Evolutionary conservation across 1,284 basidiomycete genomes (phyloP).

Genomic region (Fomes fomentarius): DNA sequence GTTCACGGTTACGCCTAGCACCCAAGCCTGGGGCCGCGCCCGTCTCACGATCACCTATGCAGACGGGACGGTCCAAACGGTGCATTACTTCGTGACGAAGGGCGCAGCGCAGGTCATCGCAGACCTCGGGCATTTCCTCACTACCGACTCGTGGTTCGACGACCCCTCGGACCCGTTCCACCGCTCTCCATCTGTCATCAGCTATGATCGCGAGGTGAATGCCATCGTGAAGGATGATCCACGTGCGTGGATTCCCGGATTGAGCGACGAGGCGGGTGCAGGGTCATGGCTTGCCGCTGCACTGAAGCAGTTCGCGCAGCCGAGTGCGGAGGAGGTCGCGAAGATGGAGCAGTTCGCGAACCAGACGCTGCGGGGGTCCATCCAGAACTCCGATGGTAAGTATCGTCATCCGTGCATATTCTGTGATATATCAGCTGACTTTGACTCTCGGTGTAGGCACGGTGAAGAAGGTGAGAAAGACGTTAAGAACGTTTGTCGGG

Average conservation of each 20-base stretch:
- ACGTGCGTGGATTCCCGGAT: slow-evolving; percentile 59
- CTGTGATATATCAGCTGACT: neutral
- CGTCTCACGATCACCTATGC: slow-evolving; percentile 53
- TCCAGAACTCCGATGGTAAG: slow-evolving; percentile 55
- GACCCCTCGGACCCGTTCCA: slow-evolving; percentile 54
- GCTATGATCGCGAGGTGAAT: slow-evolving; percentile 56
- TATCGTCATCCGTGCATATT: neutral
- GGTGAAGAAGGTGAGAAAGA: slow-evolving; percentile 51
- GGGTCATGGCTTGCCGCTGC: slow-evolving; percentile 60
- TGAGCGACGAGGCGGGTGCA: slow-evolving; percentile 63
- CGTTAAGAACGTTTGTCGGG: too few species aligned
- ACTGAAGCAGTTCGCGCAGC: slow-evolving; percentile 60
- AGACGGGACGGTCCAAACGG: slow-evolving; percentile 55
- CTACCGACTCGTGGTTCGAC: slow-evolving; percentile 58
- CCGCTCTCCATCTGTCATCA: slow-evolving; percentile 59
- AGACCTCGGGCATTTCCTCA: slow-evolving; percentile 58
- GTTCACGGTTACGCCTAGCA: slow-evolving; percentile 52
- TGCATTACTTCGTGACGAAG: slow-evolving; percentile 58
- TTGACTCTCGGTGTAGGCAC: slow-evolving; percentile 35
- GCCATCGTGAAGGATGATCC: slow-evolving; percentile 48
- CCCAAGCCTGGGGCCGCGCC: slow-evolving; percentile 51
- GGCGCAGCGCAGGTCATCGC: slow-evolving; percentile 47
- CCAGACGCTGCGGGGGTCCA: slow-evolving; percentile 50
- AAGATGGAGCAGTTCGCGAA: slow-evolving; percentile 56
- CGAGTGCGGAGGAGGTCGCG: slow-evolving; percentile 52